A percentile compares a stretch with the other conserved stretches of the same genome.
Conservation (phyloP, 192 early-diverging fungal genomes). For the Backusella liffmaniae region DNA sequence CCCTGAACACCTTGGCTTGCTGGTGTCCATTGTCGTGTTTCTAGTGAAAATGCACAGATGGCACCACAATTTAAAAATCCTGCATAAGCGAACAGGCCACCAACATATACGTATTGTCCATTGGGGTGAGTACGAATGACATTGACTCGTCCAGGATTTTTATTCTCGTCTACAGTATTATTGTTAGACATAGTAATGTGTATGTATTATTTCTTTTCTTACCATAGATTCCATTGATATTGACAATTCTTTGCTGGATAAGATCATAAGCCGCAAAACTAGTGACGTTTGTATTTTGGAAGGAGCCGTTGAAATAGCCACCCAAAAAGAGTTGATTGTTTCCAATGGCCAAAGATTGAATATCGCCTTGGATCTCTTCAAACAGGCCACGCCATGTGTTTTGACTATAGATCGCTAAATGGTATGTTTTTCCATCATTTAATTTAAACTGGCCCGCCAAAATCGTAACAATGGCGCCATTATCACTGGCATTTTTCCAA, state of each 20-base stretch:
- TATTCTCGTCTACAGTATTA: neutral
- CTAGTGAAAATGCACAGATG: conserved; percentile 30
- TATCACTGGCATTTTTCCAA: conserved; percentile 45
- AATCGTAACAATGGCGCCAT: conserved; percentile 19
- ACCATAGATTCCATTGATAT: conserved; percentile 27
- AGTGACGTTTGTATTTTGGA: conserved; percentile 3
- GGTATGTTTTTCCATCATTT: conserved; percentile 29
- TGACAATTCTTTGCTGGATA: conserved; percentile 21
- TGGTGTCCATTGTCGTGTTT: conserved; percentile 26
- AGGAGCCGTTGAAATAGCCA: conserved; percentile 43
- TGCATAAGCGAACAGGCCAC: conserved; percentile 54
- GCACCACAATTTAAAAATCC: conserved; percentile 29
- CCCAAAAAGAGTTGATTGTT: conserved; percentile 57
- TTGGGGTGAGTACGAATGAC: neutral
- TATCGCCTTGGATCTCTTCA: conserved; percentile 43
- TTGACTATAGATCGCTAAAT: conserved; percentile 43
- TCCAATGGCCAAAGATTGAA: conserved; percentile 42
- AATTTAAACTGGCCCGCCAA: conserved; percentile 55
- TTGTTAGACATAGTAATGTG: neutral
- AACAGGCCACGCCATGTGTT: conserved; percentile 43
- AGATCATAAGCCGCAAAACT: conserved; percentile 54
- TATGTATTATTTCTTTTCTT: neutral
- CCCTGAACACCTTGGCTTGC: conserved; percentile 25
- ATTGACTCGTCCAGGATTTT: conserved; percentile 17
- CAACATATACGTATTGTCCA: conserved; percentile 42